Evolutionary conservation across 2,329 filamentous ascomycete species (phyloP).

Genomic region (Fusarium metavorans): DNA sequence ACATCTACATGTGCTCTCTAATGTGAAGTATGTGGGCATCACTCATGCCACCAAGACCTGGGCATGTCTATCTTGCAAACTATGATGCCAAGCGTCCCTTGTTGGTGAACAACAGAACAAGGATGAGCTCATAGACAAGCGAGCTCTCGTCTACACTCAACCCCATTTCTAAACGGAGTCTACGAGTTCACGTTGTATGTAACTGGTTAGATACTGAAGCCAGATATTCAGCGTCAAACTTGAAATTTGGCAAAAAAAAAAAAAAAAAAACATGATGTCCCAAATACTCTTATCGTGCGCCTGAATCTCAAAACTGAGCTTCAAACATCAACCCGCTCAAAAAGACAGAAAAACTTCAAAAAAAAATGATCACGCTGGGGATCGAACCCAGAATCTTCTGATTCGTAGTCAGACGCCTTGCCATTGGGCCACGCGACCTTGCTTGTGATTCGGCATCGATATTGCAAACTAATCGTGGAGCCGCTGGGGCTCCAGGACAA

Average conservation of each 20-base stretch:
- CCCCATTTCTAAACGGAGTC: not conserved
- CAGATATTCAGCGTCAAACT: not conserved
- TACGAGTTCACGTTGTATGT: too few relatives aligned
- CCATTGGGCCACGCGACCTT: conserved; percentile 46
- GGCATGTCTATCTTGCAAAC: not conserved
- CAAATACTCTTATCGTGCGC: not conserved
- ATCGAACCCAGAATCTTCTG: conserved; percentile 50
- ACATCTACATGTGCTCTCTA: not conserved
- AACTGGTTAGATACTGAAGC: not conserved
- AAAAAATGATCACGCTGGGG: conserved; percentile 38
- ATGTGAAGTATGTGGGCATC: too few relatives aligned
- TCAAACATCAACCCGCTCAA: not conserved
- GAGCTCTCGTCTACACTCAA: not conserved
- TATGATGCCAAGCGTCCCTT: not conserved
- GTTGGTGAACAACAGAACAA: not conserved
- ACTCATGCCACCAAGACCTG: too few relatives aligned
- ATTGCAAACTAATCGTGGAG: not conserved
- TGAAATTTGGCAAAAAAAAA: not conserved
- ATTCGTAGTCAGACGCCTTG: conserved; percentile 52
- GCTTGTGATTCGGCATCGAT: not conserved
- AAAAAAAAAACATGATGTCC: not conserved
- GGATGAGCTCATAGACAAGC: not conserved
- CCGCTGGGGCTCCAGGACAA: not conserved
- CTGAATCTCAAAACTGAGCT: not conserved
- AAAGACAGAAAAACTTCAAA: not conserved